Evolutionary conservation across 1,139 yeast species (phyloP), one percentile per base, ranked within the genome.

Genomic region (Suhomyces guaymorum): DNA sequence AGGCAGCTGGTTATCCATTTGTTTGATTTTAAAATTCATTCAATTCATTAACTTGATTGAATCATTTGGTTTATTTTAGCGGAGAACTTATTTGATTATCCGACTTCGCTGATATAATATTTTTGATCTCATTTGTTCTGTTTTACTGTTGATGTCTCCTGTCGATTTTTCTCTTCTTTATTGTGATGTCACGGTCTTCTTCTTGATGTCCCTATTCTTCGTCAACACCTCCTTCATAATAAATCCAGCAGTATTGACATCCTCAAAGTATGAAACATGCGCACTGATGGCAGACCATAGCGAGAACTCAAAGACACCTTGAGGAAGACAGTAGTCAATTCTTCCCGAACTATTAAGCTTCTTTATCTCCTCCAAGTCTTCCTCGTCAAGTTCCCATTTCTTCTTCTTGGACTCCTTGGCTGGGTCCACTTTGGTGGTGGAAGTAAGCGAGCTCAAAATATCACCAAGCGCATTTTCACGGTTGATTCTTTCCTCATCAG

Each of bases 181-280:
- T n/a, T n/a, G n/a, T n/a, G n/a, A n/a, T n/a, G n/a, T n/a, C 2
- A 64, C 70, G 7, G 49, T 46, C 38, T 57, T 57, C 7, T 49
- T 35, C 12, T 51, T 48, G 8, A 56, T 56, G 4, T 45, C 45
- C 13, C 44, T 38, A 6, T 49, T 37, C 5, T 51, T 39, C 2
- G 58, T 44, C 30, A 70, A 51, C 1, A 80, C 54, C 50, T 83
- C 84, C 35, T 67, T 69, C 56, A 90, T 61, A 4, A 90, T 59
- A 48, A 90, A 89, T 2, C 83, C 85, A 0, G 95, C 92, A 17
- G 92, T 80, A 50, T 89, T 90, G 36, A 79, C 75, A 49, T 88
- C 95, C 52, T 88, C 96, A 57, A 90, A 84, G 56, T 92, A 92
- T 30, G 89, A 79, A 8, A 87, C 79, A 60, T 92, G 98, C 0